Evolutionary conservation across 129 eudicot species (phyloP), one percentile per base, ranked within the genome.

Genomic region (Flaveria linearis): DNA sequence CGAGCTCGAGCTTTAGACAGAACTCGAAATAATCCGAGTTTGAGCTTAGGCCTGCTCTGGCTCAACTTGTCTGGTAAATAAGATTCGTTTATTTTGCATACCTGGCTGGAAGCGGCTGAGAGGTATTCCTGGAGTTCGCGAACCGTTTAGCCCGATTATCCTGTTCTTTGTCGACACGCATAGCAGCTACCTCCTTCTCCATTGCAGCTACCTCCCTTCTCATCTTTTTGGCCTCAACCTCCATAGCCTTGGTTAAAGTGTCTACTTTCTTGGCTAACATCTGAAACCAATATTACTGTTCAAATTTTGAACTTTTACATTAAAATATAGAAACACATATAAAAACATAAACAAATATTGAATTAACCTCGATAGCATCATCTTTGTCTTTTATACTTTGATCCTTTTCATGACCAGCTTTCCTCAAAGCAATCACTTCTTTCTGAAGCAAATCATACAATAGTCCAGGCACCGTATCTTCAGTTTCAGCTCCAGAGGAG

Each of bases 331-430:
- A 14, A 41, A 36, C 1, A 63, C 5, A 30, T 28, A 63, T 4
- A 22, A 2, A 22, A 60, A 42, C 30, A 15, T 1, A 30, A 42
- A 26, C 26, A 50, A 47, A 57, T 18, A 18, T 9, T 28, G 62
- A 22, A 26, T 1, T 46, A 61, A 92, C 97, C 91, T 92, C 97
- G 41, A 92, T 92, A 9, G 96, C 97, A 82, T 92, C 97, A 66
- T 92, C 97, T 82, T 92, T 92, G 82, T 92, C 97, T 86, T 92
- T 92, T 58, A 92, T 91, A 87, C 97, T 87, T 82, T 92, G 97
- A 86, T 92, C 97, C 85, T 92, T 92, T 68, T 92, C 97, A 82
- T 84, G 84, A 43, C 96, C 90, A 76, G 97, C 78, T 87, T 83
- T 92, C 86, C 97, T 87, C 90, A 92, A 83, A 78, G 96, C 73